phyloP scores from a whole-genome alignment of 1,139 yeast species.

The Candida pseudoviswanathii region DNA sequence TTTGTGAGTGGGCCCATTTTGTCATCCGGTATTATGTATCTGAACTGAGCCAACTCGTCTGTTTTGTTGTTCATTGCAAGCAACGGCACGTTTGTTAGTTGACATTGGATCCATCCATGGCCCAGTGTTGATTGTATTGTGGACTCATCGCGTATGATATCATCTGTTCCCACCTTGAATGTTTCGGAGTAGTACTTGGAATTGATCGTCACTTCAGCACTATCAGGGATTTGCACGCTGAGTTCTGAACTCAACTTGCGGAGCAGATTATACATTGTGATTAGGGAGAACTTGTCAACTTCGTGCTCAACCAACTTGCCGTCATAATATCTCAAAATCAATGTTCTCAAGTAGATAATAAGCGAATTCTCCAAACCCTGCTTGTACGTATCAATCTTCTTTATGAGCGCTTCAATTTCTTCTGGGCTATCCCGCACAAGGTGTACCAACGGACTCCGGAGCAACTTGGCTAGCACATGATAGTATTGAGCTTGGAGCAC shows the following conservation, averaged over 20 bases:
- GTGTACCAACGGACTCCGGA: constrained; percentile 21
- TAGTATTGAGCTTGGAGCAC: constrained; percentile 29
- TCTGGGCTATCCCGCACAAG: constrained; percentile 8
- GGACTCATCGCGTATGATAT: constrained; percentile 15
- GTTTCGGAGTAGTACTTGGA: constrained; percentile 33
- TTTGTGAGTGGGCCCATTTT: constrained; percentile 12
- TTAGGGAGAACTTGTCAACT: constrained; percentile 30
- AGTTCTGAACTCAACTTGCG: constrained; percentile 10
- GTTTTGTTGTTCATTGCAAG: constrained; percentile 34
- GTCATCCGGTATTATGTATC: constrained; percentile 26
- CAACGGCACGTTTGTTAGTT: constrained; percentile 39
- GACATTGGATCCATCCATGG: constrained; percentile 44
- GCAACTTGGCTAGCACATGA: constrained; percentile 28
- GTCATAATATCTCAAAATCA: constrained; percentile 19
- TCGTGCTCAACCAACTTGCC: constrained; percentile 15
- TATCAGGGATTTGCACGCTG: constrained; percentile 8
- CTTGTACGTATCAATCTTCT: constrained; percentile 10
- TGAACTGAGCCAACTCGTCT: constrained; percentile 37
- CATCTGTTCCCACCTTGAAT: constrained; percentile 22
- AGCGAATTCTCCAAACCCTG: constrained; percentile 18
- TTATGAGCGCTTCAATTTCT: constrained; percentile 6
- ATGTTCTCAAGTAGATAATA: constrained; percentile 19
- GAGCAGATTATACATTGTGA: constrained; percentile 22
- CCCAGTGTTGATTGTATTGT: constrained; percentile 29
- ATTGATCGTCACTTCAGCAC: constrained; percentile 24